Conservation (phyloP, 495 filamentous ascomycete species). For the Xylaria bambusicola region DNA sequence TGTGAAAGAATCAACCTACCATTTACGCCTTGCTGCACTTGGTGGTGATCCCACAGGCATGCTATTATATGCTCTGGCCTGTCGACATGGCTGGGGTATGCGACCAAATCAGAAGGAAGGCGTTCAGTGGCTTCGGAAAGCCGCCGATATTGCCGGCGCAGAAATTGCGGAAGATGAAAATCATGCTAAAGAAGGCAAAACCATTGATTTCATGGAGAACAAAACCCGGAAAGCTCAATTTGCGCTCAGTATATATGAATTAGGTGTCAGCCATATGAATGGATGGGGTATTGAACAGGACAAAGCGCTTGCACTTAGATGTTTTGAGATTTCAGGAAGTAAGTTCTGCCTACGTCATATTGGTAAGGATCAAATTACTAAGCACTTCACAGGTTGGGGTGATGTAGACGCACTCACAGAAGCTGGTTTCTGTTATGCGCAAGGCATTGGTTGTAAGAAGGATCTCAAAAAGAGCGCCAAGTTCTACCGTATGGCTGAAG, state of each 20-base stretch:
- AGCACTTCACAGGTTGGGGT: constrained; percentile 68
- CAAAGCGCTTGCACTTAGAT: constrained; percentile 81
- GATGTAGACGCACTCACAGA: constrained; percentile 91
- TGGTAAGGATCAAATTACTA: constrained; percentile 19
- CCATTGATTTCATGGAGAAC: constrained; percentile 63
- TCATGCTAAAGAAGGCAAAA: constrained; percentile 60
- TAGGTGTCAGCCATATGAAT: constrained; percentile 96
- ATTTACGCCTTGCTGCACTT: constrained; percentile 86
- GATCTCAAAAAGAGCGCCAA: constrained; percentile 91
- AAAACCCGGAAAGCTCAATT: constrained; percentile 88
- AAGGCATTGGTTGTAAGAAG: constrained; percentile 88
- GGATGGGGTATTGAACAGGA: constrained; percentile 97
- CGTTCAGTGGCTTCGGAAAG: constrained; percentile 85
- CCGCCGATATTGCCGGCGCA: constrained; percentile 78
- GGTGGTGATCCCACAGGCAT: constrained; percentile 87
- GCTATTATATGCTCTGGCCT: constrained; percentile 93
- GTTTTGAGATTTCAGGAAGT: constrained; percentile 94
- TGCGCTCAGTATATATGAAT: constrained; percentile 90
- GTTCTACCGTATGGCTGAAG: constrained; percentile 87
- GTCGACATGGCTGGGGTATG: constrained; percentile 99
- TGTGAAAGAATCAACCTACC: constrained; percentile 90
- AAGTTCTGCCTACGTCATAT: constrained; percentile 33
- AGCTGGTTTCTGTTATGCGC: constrained; percentile 83
- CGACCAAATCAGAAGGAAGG: constrained; percentile 84
- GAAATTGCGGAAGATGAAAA: constrained; percentile 83